Evolutionary conservation across 495 filamentous ascomycete species (phyloP), one percentile per base, ranked within the genome.

Genomic region (Mytilinidion resinicola): DNA sequence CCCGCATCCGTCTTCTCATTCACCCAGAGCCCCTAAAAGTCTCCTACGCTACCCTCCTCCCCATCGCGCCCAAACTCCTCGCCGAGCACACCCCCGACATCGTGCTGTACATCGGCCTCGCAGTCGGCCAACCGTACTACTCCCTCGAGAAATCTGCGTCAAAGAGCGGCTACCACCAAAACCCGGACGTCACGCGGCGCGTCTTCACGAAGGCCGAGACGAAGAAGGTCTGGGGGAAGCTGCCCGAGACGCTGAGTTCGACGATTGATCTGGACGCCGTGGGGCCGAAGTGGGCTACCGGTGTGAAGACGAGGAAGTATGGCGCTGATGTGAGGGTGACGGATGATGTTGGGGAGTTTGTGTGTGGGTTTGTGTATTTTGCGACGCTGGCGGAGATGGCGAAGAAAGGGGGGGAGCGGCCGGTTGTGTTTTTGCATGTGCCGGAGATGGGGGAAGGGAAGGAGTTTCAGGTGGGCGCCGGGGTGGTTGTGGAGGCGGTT

Each of bases 351-450:
- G 69, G 67, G 35, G 66, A 53, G 47, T 72, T 63, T 59, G 60
- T 68, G 1, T 70, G 67, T 63, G 69, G 69, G n/a, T 69, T 70
- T 43, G 47, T 70, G 11, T 72, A 68, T 56, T 72, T 67, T 51
- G 65, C 3, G 62, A 63, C 5, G 17, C 7, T 14, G 62, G 55
- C 14, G 54, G 57, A 50, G 63, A 59, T 36, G 57, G 53, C 12
- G 53, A 64, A 50, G 36, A 50, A n/a, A 20, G 53, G 33, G 11
- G 51, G 54, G 17, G 53, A 46, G 57, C 41, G 57, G 33, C 49
- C 56, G 56, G 48, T 53, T 20, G 57, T 60, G 34, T 64, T 64
- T 53, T 34, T 60, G 0, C 62, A 64, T 60, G 53, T 60, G 9
- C 62, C 62, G 39, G 30, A n/a, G 36, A 43, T 64, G 53, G 62